phyloP scores from a whole-genome alignment of 306 rosid species.

The Sechiopsis laciniata region DNA sequence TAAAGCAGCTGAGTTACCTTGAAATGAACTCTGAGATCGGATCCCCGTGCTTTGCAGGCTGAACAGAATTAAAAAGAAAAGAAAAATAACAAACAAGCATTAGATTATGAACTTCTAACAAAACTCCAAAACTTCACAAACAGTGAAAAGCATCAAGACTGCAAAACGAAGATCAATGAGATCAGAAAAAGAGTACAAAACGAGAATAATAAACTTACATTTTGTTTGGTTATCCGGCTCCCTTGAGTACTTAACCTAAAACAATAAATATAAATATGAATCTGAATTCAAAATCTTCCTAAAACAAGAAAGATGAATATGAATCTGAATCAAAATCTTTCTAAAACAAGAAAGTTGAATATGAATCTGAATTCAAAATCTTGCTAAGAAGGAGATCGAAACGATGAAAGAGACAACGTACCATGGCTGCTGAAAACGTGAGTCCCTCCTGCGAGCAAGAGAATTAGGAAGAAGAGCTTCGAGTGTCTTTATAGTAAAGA shows the following conservation, averaged over 20 bases:
- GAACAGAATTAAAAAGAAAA: constrained; percentile 17
- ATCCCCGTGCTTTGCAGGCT: constrained; percentile 97
- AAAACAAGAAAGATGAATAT: background rate
- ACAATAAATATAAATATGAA: background rate
- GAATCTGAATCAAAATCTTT: background rate
- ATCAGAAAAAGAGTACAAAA: background rate
- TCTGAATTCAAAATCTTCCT: background rate
- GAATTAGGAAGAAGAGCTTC: background rate
- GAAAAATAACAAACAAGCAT: too few relatives aligned
- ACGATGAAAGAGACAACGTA: background rate
- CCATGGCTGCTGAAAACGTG: constrained; percentile 46
- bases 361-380: background rate
- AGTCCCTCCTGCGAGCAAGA: background rate
- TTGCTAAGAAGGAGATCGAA: background rate
- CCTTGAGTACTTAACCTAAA: constrained; percentile 85
- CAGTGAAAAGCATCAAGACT: background rate
- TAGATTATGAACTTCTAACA: background rate
- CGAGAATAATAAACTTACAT: constrained; percentile 32
- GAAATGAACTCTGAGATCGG: constrained; percentile 87
- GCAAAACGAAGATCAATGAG: background rate
- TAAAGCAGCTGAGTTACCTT: constrained; percentile 44
- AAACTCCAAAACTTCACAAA: background rate
- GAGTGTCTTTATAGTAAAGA: background rate
- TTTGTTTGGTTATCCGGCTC: constrained; percentile 78
- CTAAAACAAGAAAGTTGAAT: constrained; percentile 25